phyloP scores from a whole-genome alignment of 2,329 filamentous ascomycete species.

The Botrytis squamosa region DNA sequence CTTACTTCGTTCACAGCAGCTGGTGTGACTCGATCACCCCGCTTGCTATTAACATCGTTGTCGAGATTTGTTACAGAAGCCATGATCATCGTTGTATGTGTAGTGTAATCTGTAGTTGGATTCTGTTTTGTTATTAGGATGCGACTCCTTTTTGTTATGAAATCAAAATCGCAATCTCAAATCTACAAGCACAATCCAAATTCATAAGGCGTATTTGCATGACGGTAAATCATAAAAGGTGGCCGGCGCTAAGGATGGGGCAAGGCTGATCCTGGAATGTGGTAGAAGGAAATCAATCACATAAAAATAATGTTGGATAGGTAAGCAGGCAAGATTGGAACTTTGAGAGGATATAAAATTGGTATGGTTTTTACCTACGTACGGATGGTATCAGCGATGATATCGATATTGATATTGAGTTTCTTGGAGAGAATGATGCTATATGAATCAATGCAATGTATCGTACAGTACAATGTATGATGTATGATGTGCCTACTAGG shows the following conservation, averaged over 20 bases:
- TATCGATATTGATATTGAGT: neutral
- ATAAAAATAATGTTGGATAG: neutral
- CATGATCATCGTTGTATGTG: constrained; percentile 53
- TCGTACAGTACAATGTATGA: neutral
- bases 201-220: constrained; percentile 13
- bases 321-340: neutral
- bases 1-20: constrained; percentile 82
- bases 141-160: constrained; percentile 19
- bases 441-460: neutral
- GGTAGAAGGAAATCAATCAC: neutral
- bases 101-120: too few relatives aligned
- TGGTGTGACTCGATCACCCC: constrained; percentile 89
- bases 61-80: constrained; percentile 91
- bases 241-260: constrained; percentile 19
- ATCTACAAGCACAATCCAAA: constrained; percentile 15
- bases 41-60: constrained; percentile 91
- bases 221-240: constrained; percentile 15
- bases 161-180: constrained; percentile 15
- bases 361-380: neutral
- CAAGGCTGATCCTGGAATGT: constrained; percentile 15
- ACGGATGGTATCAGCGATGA: neutral
- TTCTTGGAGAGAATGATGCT: neutral
- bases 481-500: neutral
- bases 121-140: neutral
- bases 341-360: neutral